Evolutionary conservation across 1,284 basidiomycete genomes (phyloP).

Genomic region (Microbotryum intermedium): DNA sequence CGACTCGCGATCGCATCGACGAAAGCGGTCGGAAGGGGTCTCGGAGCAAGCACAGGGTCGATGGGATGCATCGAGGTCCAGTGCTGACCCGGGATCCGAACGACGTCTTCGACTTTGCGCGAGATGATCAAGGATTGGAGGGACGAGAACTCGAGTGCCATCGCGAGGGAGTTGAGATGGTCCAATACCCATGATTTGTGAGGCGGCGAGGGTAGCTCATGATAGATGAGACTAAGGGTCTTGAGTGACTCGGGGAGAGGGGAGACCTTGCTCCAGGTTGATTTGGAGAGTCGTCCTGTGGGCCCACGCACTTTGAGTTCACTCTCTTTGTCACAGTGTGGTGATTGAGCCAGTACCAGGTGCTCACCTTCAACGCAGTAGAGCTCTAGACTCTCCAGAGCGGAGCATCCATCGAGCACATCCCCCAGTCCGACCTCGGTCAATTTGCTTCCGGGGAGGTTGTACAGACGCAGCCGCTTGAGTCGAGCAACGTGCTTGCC

Average conservation of each 20-base stretch:
- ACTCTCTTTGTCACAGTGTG: not conserved
- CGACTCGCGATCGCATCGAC: constrained; percentile 6
- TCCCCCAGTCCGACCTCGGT: constrained; percentile 12
- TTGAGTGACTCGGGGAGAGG: constrained; percentile 8
- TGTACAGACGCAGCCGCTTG: constrained; percentile 4
- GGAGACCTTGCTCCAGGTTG: constrained; percentile 15
- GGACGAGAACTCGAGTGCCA: not conserved
- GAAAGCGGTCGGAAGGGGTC: not conserved
- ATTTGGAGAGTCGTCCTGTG: constrained; percentile 23
- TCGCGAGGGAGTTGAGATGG: constrained; percentile 16
- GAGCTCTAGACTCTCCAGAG: constrained; percentile 16
- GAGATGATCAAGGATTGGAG: constrained; percentile 7
- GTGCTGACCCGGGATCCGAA: constrained; percentile 15
- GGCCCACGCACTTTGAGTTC: not conserved
- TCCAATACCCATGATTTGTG: constrained; percentile 28
- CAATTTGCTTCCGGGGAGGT: constrained; percentile 28
- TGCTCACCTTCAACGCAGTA: constrained; percentile 17
- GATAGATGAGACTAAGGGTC: constrained; percentile 10
- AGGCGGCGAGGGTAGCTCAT: constrained; percentile 8
- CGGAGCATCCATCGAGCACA: constrained; percentile 12
- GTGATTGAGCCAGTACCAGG: not conserved
- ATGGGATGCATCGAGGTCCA: constrained; percentile 6
- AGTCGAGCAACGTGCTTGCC: not conserved
- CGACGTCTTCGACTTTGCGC: constrained; percentile 1
- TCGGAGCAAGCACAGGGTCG: constrained; percentile 7